Base-by-base conservation (phyloP, 768 basidiomycete species). In the Amanita jacksonii region DNA sequence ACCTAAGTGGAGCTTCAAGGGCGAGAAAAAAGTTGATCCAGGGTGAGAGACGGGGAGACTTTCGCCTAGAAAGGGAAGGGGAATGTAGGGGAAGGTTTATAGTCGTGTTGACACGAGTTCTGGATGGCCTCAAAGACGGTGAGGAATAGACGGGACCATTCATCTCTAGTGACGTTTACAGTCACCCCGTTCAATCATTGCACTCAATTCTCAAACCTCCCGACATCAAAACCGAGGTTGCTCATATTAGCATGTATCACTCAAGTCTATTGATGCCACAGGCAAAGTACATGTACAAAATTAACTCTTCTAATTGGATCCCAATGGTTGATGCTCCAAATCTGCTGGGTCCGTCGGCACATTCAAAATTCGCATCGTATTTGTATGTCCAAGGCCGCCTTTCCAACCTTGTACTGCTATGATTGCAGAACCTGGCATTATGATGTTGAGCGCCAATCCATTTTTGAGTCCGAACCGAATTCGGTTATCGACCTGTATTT, bases 341-440 rank as follows among this genome's bases (percentile, higher is more conserved):
- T 92, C 89, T 40, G 82, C 85, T 25, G 63, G 49, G 54, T 90
- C 85, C 18, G 84, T 88, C 13, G 89, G 89, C 35, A 91, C 89
- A 31, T 77, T 78, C 53, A 92, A 64, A 49, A 92, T 75, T 39
- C 89, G 82, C 46, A 92, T 69, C 9, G 88, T 91, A 72, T 93
- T 92, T 52, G 90, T 93, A 67, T 96, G 91, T 24, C 92, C 93
- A 35, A 96, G 77, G 47, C 96, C 96, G 34, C 92, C 89, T 69
- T 92, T 94, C 94, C 94, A 99, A n/a, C 96, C 96, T 64, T 98
- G 96, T 4, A 99, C 85, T 38, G 94, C 94, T 50, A 98, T 72
- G 57, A 99, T 76, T 19, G 92, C 89, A 42, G 81, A 81, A 43
- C 90, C 88, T 28, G 89, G 79, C 56, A 80, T 79, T 69, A 98